Base-by-base conservation (phyloP, 2,329 filamentous ascomycete genomes). In the Nemania serpens region DNA sequence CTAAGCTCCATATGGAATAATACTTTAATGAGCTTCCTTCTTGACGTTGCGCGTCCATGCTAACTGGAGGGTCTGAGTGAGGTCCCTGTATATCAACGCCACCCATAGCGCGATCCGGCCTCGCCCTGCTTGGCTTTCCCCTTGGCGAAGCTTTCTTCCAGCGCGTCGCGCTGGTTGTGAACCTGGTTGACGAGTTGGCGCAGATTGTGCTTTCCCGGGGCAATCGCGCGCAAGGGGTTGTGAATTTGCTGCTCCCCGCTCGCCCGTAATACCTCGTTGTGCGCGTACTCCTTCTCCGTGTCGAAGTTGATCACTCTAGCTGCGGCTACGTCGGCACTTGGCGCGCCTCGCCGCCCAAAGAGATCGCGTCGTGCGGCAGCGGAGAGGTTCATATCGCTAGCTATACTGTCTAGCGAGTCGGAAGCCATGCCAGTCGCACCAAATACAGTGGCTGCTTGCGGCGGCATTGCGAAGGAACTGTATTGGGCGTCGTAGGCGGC, bases 111-210 rank as follows among this genome's bases (percentile, higher is more conserved):
- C 59, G 85, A 88, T 3, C 90, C 91, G 18, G 91, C 91, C 74
- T 97, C 93, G 69, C 86, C 88, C 75, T 91, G 88, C 71, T 93
- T 95, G 69, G 84, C 85, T 78, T 85, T 88, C 5, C 92, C 91
- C 67, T 88, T 81, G 18, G 92, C 92, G 79, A 97, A 97, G 73
- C 91, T 93, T 71, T 98, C 94, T 76, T 97, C 93, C 67, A 97
- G 78, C 2, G 92, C 93, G 11, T 96, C 92, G 72, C 88, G 88
- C 77, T 98, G 93, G 64, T 83, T 91, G 67, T 87, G 87, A 25
- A 91, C 93, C 63, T 90, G 90, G 75, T 87, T 92, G 67, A 98
- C 90, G 69, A 98, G 81, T 78, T 97, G 93, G 72, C 89, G 88
- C 74, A 98, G 81, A 70, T 85, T 96, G 77, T 97, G 93, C 79